Percentiles rank a stretch among this genome's conserved stretches.
phyloP scores from a whole-genome alignment of 192 early-diverging fungal genomes.

The Coemansia guatemalensis region DNA sequence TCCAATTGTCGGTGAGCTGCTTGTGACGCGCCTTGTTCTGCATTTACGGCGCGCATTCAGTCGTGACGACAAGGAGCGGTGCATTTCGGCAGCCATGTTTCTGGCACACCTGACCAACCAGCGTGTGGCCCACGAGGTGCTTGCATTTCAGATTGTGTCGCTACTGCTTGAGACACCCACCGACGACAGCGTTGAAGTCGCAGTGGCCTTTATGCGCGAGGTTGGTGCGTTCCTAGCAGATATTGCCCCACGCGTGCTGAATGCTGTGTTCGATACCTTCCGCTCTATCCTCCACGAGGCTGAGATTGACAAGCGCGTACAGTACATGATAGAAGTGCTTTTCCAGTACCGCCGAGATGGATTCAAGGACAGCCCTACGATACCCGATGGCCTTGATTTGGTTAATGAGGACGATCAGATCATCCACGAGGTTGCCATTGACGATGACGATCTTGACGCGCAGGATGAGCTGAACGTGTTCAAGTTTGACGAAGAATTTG shows the following conservation, averaged over 20 bases:
- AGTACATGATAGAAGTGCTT: conserved; percentile 96
- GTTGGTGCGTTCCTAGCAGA: conserved; percentile 82
- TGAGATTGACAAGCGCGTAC: conserved; percentile 88
- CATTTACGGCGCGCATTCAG: conserved; percentile 91
- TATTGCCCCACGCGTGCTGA: conserved; percentile 70
- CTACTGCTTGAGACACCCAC: conserved; percentile 84
- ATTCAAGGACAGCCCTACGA: conserved; percentile 84
- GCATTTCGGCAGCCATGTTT: conserved; percentile 82
- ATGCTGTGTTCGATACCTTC: conserved; percentile 90
- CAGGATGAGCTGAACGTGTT: conserved; percentile 87
- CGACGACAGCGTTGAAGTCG: conserved; percentile 94
- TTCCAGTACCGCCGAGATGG: conserved; percentile 94
- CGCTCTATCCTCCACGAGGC: conserved; percentile 92
- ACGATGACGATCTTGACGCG: conserved; percentile 79
- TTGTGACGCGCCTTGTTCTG: conserved; percentile 77
- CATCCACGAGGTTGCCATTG: conserved; percentile 78
- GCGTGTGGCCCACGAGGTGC: conserved; percentile 80
- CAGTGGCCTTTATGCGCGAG: conserved; percentile 91
- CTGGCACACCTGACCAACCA: conserved; percentile 94
- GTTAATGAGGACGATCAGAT: conserved; percentile 97
- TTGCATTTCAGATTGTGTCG: conserved; percentile 83
- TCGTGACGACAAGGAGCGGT: conserved; percentile 85
- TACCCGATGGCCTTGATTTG: conserved; percentile 78
- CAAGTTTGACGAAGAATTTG: conserved; percentile 74
- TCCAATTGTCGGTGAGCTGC: conserved; percentile 84